These are phyloP conservation scores for Erucastrum elatum DNA, from an alignment of 345 rosid species.

Conservation along the genomic window DNA sequence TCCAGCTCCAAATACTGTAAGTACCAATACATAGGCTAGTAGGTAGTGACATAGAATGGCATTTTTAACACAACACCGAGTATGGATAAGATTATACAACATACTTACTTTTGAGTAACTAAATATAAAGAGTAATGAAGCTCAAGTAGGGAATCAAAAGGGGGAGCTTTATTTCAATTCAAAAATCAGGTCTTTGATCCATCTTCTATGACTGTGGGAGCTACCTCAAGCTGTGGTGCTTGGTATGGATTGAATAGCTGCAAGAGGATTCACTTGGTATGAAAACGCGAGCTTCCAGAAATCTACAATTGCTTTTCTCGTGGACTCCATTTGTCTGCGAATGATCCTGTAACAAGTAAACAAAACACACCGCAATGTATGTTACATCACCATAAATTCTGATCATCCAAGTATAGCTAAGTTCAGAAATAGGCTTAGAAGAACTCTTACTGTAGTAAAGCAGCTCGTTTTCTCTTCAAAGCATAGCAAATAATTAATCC, in stretches of 20 bases:
- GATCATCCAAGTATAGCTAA: not conserved
- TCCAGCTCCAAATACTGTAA: not conserved
- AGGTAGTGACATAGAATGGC: not conserved
- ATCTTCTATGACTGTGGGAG: conserved; percentile 7
- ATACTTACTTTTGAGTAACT: conserved; percentile 6
- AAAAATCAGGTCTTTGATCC: conserved; percentile 1
- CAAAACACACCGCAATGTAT: not conserved
- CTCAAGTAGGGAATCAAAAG: not conserved
- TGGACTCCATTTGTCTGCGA: conserved; percentile 42
- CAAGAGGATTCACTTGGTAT: conserved; percentile 89
- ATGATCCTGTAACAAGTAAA: not conserved
- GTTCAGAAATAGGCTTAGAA: not conserved
- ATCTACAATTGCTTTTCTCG: conserved; percentile 64
- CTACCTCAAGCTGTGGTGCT: conserved; percentile 31
- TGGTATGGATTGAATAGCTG: conserved; percentile 78
- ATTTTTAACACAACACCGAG: not conserved
- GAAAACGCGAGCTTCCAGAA: conserved; percentile 92
- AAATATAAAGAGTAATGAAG: not conserved
- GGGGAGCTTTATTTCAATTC: conserved; percentile 3
- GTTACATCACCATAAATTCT: not conserved
- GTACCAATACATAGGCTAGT: not conserved
- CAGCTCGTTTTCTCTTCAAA: conserved; percentile 53
- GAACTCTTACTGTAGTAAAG: conserved; percentile 51
- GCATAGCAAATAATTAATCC: conserved; percentile 52
- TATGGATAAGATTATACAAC: not conserved